Evolutionary conservation across 2,329 filamentous ascomycete species (phyloP), one percentile per base, ranked within the genome.

Genomic region (Xylaria hypoxylon): DNA sequence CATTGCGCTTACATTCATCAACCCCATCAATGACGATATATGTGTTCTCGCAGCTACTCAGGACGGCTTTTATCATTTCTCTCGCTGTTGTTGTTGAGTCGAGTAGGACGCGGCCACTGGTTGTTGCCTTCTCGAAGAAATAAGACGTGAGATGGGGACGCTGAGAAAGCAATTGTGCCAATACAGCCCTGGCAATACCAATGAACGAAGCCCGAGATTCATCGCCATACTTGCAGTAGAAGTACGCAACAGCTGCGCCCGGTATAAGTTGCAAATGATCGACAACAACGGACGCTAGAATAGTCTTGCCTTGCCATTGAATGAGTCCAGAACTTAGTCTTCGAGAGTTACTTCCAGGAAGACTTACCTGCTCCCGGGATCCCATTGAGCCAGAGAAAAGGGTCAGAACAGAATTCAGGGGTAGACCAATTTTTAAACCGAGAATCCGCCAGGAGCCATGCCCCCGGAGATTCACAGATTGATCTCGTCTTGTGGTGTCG

Each of bases 1-100:
- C 72, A 0, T 70, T 63, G 50, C 59, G 50, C 8, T 71, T 65
- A 59, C 80, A 82, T 69, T 82, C 80, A 64, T 83, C 81, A 22
- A 83, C 65, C 0, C 81, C 81, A 70, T 83, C 81, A 45, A 83
- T 68, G 2, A 83, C 68, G 13, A 82, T 72, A 56, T 77, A 79
- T 8, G 73, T 65, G 33, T 68, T 73, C 15, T 70, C 61, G 24
- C 70, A 75, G 53, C 67, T 76, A 13, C 72, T 48, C 1, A 80
- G 63, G 28, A 71, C 70, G 4, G 71, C 68, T 19, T 71, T 62
- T 6, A 82, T 65, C 40, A 81, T 67, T 28, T 78, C 71, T 44
- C 76, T 72, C 10, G 76, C 73, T 0, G 73, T 52, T 26, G 60
- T 13, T 15, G 40, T 24, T 13, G 59, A 59, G 7, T 38, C 51